Evolutionary conservation across 805 yeast genomes (phyloP).

Genomic region (Pichia membranifaciens): DNA sequence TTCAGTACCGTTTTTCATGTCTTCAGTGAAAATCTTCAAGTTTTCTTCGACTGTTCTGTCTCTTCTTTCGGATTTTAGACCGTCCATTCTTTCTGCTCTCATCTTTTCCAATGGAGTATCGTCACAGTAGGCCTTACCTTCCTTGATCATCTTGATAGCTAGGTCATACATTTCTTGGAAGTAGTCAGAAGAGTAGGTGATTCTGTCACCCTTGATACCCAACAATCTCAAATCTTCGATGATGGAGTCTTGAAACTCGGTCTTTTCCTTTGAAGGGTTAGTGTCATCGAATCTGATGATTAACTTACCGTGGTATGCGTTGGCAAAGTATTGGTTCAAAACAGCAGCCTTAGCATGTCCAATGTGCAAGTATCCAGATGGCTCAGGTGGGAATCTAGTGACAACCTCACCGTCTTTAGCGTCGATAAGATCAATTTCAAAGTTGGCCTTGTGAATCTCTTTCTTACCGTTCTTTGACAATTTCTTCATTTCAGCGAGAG

Average conservation of each 20-base stretch:
- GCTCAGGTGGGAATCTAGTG: conserved; percentile 99
- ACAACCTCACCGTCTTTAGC: conserved; percentile 95
- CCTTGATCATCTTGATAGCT: conserved; percentile 83
- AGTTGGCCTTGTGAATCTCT: conserved; percentile 89
- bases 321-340: conserved; percentile 93
- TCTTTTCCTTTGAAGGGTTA: conserved; percentile 94
- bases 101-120: conserved; percentile 90
- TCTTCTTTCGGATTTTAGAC: conserved; percentile 87
- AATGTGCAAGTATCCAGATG: conserved; percentile 97
- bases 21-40: conserved; percentile 76
- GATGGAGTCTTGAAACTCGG: conserved; percentile 90
- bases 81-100: conserved; percentile 99
- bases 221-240: conserved; percentile 84
- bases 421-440: conserved; percentile 85
- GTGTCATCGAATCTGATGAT: conserved; percentile 98
- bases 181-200: conserved; percentile 91
- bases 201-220: conserved; percentile 86
- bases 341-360: conserved; percentile 99
- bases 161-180: conserved; percentile 86
- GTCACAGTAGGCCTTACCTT: conserved; percentile 95
- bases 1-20: conserved; percentile 92
- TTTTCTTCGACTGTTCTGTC: conserved; percentile 91
- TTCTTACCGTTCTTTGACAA: conserved; percentile 67
- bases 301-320: conserved; percentile 91
- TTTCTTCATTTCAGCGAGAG: conserved; percentile 70